Conservation (phyloP, 164 flowering plant genomes). For the Kalanchoe fedtschenkoi region DNA sequence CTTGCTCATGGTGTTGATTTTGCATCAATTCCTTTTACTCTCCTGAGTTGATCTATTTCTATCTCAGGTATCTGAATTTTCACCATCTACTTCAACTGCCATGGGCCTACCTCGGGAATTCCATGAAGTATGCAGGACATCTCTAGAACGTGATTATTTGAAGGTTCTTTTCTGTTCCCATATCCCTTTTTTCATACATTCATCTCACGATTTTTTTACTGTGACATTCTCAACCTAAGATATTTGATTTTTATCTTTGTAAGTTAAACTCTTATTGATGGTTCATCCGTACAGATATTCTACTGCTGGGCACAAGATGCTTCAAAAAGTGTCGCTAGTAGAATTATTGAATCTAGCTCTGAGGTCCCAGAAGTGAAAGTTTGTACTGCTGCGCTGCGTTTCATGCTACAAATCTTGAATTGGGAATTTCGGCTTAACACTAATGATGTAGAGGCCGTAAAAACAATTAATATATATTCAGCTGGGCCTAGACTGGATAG, state of each 20-base stretch:
- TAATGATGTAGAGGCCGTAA: slow-evolving; percentile 20
- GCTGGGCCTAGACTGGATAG: slow-evolving; percentile 30
- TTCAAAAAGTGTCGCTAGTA: slow-evolving; percentile 53
- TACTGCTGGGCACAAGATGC: slow-evolving; percentile 90
- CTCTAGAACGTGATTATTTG: slow-evolving; percentile 62
- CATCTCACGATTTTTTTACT: background rate
- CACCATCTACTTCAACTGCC: slow-evolving; percentile 79
- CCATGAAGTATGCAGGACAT: slow-evolving; percentile 70
- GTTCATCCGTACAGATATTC: slow-evolving; percentile 36
- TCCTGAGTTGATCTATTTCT: background rate
- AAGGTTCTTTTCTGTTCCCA: slow-evolving; percentile 37
- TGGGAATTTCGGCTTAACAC: slow-evolving; percentile 62
- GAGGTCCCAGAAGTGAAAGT: slow-evolving; percentile 61
- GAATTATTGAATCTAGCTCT: slow-evolving; percentile 44
- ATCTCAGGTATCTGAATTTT: slow-evolving; percentile 85
- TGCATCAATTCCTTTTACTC: background rate
- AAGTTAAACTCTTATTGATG: background rate
- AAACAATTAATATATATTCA: slow-evolving; percentile 29
- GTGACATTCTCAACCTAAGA: background rate
- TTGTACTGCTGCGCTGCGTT: slow-evolving; percentile 68
- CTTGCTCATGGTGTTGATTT: background rate
- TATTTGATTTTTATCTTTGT: background rate
- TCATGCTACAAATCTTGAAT: slow-evolving; percentile 82
- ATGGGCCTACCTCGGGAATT: slow-evolving; percentile 96
- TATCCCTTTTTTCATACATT: background rate